Base-by-base conservation (phyloP, 2,329 filamentous ascomycete species). In the Cytospora paraplurivora region DNA sequence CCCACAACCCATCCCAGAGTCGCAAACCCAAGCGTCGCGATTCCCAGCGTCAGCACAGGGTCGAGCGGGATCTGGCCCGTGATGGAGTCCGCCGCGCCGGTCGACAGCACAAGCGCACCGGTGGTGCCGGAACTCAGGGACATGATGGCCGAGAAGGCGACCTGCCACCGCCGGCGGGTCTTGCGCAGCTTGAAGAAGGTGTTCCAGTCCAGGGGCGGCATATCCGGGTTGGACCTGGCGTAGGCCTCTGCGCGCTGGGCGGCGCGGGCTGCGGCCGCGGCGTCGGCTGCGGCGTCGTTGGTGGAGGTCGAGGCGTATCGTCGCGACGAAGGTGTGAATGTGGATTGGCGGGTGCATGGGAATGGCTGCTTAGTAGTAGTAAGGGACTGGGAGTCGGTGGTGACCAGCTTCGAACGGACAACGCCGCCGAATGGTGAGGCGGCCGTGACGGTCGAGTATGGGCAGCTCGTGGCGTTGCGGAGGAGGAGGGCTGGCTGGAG, bases 161-260 rank as follows among this genome's bases (percentile, higher is more conserved):
- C 85, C 74, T 94, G 92, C 80, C 93, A 90, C 71, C 91, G 87
- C 66, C 94, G 89, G 62, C 94, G 91, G 65, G 88, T 90, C 71
- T 92, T 90, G 72, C 94, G 92, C 65, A 98, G 88, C 74, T 87
- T 86, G 82, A 98, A 96, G 82, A 97, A 98, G 59, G 87, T 88
- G 79, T 97, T 89, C 94, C 94, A 98, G 78, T 92, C 86, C 50
- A 93, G 85, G n/a, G 76, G 72, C 41, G 75, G 70, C 63, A 71
- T 67, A 61, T 74, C 70, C 37, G 72, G 69, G 58, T 72, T 66
- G 19, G 76, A 55, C 19, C 19, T 41, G 33, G 52, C 56, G 56
- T 56, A 53, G 17, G 47, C 55, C 47, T 51, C 47, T n/a, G 64
- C 64, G n/a, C 62, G 56, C 57, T 60, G 64, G 12, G 76, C 68